Base-by-base conservation (phyloP, 2,329 filamentous ascomycete species). In the Pleoardoris graminearum region DNA sequence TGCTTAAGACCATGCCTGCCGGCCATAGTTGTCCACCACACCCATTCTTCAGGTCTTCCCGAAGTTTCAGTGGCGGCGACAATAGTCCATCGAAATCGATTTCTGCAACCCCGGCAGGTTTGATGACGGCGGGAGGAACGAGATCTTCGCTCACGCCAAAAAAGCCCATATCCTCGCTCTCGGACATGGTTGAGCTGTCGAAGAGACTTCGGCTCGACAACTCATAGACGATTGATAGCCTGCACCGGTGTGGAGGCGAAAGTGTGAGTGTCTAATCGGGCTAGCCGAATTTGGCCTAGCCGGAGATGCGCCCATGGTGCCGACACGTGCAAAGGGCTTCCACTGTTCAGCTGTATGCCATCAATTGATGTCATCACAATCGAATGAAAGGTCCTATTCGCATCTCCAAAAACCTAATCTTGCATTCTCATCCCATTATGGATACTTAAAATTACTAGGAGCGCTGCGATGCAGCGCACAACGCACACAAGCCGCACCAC, bases 21-120 rank as follows among this genome's bases (percentile, higher is more conserved):
- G 92, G 93, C 94, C 94, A 97, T 10, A 95, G 82, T 75, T 95
- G 90, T 2, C 94, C 94, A 43, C 94, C 94, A 73, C 94, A 97
- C 55, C 94, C 94, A 58, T 89, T 85, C 51, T 84, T 85, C 42
- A 96, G 82, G 73, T 97, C 92, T 73, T 97, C 91, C 66, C 90
- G 88, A 14, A 97, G 83, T 54, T 83, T 80, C 55, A 97, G 80
- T 38, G 89, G 86, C 42, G 82, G 77, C 17, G 79, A 74, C 29
- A 97, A 80, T 47, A 94, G 81, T 33, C 89, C 88, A 57, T 89
- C 87, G 67, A 97, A 94, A 30, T 81, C 78, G 16, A 85, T 69
- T 21, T 67, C 68, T 3, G 78, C 80, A n/a, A 79, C 79, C 2
- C 75, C 75, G 14, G 83, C 79, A 29, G 75, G 48, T 61, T 84